Evolutionary conservation across 495 filamentous ascomycete species (phyloP).

Genomic region (Bryoglossum gracile): DNA sequence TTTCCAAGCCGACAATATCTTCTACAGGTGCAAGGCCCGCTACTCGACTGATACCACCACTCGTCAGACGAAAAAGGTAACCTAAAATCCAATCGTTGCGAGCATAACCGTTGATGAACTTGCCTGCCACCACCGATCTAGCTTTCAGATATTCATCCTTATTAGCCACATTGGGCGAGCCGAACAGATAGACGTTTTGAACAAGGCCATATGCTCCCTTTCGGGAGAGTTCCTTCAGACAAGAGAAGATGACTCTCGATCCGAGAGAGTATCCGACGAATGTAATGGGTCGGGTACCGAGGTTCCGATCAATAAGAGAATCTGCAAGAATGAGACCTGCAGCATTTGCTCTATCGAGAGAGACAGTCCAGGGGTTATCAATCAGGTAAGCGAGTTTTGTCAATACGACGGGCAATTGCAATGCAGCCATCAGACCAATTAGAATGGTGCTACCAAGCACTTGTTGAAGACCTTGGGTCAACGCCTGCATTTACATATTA

Average conservation of each 20-base stretch:
- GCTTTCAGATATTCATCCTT: conserved; percentile 83
- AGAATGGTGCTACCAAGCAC: conserved; percentile 86
- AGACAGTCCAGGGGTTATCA: conserved; percentile 97
- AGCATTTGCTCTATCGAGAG: conserved; percentile 76
- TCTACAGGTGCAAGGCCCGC: conserved; percentile 83
- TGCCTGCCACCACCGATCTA: conserved; percentile 73
- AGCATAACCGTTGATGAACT: conserved; percentile 93
- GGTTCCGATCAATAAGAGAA: conserved; percentile 83
- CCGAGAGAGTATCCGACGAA: conserved; percentile 96
- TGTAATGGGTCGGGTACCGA: conserved; percentile 86
- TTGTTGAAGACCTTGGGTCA: conserved; percentile 95
- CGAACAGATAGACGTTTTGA: conserved; percentile 94
- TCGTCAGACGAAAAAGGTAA: conserved; percentile 92
- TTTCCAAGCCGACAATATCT: conserved; percentile 74
- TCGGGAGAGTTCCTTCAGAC: conserved; percentile 76
- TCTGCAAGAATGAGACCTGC: conserved; percentile 94
- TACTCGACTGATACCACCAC: conserved; percentile 83
- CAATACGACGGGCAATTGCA: conserved; percentile 88
- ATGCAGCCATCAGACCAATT: conserved; percentile 79
- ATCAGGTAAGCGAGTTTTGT: conserved; percentile 95
- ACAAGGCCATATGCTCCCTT: conserved; percentile 86
- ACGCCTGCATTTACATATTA: conserved; percentile 43
- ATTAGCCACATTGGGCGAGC: conserved; percentile 84
- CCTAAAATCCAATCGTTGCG: conserved; percentile 97
- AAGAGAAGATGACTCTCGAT: conserved; percentile 86